Percentiles rank a stretch among this genome's conserved stretches.
Evolutionary conservation across 2,329 filamentous ascomycete genomes (phyloP).

Genomic region (Scedosporium apiospermum): DNA sequence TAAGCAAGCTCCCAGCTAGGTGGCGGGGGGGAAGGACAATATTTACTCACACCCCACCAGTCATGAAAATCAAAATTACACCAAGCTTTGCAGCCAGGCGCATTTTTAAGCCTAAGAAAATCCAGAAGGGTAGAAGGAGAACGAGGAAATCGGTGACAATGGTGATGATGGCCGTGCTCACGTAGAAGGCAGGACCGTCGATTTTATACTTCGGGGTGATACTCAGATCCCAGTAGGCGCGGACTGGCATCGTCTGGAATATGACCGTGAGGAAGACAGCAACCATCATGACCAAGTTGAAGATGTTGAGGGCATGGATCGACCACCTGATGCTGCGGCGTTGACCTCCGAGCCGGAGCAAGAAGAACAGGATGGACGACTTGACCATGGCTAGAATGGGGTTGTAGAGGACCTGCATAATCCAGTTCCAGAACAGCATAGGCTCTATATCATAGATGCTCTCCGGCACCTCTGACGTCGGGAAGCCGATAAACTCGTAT

Average conservation of each 20-base stretch:
- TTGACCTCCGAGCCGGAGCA: slow-evolving; percentile 26
- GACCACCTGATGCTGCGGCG: slow-evolving; percentile 21
- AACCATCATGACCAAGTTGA: slow-evolving; percentile 1
- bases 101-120: slow-evolving; percentile 30
- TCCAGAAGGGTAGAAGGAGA: slow-evolving; percentile 8
- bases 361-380: slow-evolving; percentile 5
- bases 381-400: slow-evolving; percentile 7
- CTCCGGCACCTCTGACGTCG: neutral
- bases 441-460: neutral
- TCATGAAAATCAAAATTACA: slow-evolving; percentile 26
- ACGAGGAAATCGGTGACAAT: slow-evolving; percentile 19
- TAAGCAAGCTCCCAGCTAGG: neutral
- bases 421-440: slow-evolving; percentile 1
- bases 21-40: too few relatives aligned
- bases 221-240: slow-evolving; percentile 2
- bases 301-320: slow-evolving; percentile 11
- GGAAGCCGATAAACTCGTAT: neutral
- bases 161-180: slow-evolving; percentile 2
- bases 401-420: slow-evolving; percentile 5
- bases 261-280: slow-evolving; percentile 4
- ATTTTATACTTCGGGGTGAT: neutral
- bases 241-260: slow-evolving; percentile 1
- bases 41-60: slow-evolving; percentile 24
- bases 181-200: neutral
- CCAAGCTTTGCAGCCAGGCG: slow-evolving; percentile 24